Conservation (phyloP, 2,329 filamentous ascomycete genomes). For the Phialophora macrospora region DNA sequence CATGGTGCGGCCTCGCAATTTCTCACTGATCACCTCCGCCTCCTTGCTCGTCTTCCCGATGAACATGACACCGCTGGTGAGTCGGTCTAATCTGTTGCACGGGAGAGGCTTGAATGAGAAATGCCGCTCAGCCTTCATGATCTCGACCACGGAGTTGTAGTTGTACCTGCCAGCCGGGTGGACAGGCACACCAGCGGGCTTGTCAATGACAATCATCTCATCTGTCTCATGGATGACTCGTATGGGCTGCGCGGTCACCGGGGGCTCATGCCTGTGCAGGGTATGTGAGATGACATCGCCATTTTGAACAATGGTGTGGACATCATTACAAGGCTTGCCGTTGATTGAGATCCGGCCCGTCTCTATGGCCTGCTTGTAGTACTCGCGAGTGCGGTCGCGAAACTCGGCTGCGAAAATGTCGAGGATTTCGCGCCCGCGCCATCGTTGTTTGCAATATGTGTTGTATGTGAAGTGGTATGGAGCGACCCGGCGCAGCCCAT, state of each 20-base stretch:
- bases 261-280: conserved; percentile 92
- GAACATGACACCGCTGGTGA: conserved; percentile 98
- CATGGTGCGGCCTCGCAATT: conserved; percentile 80
- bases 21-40: conserved; percentile 74
- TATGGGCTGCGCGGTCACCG: conserved; percentile 80
- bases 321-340: conserved; percentile 63
- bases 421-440: conserved; percentile 78
- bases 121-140: conserved; percentile 77
- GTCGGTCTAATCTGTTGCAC: conserved; percentile 89
- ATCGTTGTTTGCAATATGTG: conserved; percentile 91
- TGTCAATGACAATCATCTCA: conserved; percentile 94
- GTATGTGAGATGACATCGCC: conserved; percentile 92
- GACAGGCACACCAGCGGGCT: conserved; percentile 91
- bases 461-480: conserved; percentile 96
- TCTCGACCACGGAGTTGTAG: conserved; percentile 92
- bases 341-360: conserved; percentile 80
- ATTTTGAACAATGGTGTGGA: conserved; percentile 56
- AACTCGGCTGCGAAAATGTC: conserved; percentile 94
- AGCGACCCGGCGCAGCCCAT: conserved; percentile 77
- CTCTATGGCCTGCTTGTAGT: conserved; percentile 83
- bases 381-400: conserved; percentile 80
- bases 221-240: conserved; percentile 88
- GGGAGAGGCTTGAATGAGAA: conserved; percentile 66
- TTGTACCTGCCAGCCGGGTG: conserved; percentile 95
- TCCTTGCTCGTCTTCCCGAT: conserved; percentile 83